Conservation (phyloP, 192 early-diverging fungal genomes). For the Mortierella alpina region DNA sequence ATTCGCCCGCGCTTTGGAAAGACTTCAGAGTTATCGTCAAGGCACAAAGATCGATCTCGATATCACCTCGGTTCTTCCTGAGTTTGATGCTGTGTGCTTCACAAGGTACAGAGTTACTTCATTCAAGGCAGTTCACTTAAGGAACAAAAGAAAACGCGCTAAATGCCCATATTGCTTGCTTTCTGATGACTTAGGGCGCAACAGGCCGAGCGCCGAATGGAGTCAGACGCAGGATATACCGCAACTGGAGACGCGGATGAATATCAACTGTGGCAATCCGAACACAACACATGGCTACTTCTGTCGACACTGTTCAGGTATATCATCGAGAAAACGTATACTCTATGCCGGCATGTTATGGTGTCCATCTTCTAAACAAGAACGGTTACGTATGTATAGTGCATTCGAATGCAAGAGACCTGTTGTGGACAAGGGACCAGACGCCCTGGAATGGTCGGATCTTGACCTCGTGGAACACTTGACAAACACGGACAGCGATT, state of each 20-base stretch:
- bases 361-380: neutral
- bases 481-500: constrained; percentile 22
- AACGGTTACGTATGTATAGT: neutral
- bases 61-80: constrained; percentile 16
- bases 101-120: constrained; percentile 8
- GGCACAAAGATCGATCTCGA: constrained; percentile 1
- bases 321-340: neutral
- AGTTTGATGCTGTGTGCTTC: constrained; percentile 33
- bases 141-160: constrained; percentile 20
- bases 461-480: constrained; percentile 38
- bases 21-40: constrained; percentile 5
- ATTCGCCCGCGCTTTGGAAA: constrained; percentile 31
- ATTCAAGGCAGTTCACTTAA: neutral
- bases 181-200: constrained; percentile 13
- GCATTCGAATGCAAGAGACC: constrained; percentile 16
- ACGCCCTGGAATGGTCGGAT: constrained; percentile 26
- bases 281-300: constrained; percentile 43
- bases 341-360: neutral
- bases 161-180: neutral
- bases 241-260: constrained; percentile 15
- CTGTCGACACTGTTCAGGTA: constrained; percentile 35
- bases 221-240: constrained; percentile 19
- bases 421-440: constrained; percentile 24
- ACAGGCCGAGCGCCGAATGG: constrained; percentile 22
- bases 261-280: constrained; percentile 41